Evolutionary conservation across 2,329 filamentous ascomycete species (phyloP).

Genomic region (Monosporascus sp.): DNA sequence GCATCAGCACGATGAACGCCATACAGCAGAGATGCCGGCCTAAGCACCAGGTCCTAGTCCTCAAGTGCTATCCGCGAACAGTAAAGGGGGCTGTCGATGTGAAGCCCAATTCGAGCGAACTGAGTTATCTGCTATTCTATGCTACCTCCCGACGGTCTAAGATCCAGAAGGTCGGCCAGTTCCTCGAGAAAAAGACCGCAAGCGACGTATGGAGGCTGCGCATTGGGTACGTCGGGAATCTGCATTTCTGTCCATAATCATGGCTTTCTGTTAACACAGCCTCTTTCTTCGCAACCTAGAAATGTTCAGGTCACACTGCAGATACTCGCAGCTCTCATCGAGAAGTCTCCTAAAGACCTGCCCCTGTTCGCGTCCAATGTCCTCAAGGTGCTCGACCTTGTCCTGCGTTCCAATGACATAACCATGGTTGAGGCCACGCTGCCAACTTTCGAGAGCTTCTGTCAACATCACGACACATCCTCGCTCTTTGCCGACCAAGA

Average conservation of each 20-base stretch:
- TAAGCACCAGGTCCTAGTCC: constrained; percentile 92
- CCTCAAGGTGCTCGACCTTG: constrained; percentile 74
- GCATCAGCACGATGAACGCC: constrained; percentile 50
- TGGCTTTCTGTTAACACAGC: constrained; percentile 3
- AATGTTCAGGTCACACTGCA: constrained; percentile 94
- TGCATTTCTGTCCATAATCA: background rate
- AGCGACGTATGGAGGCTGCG: constrained; percentile 85
- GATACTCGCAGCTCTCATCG: constrained; percentile 85
- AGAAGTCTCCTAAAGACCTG: constrained; percentile 86
- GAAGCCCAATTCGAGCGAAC: constrained; percentile 92
- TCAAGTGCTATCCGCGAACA: constrained; percentile 93
- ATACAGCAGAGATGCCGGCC: constrained; percentile 69
- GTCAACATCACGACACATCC: constrained; percentile 79
- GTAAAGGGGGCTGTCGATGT: constrained; percentile 89
- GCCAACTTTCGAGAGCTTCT: constrained; percentile 81
- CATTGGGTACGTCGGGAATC: constrained; percentile 59
- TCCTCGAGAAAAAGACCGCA: constrained; percentile 89
- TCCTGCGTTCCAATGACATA: constrained; percentile 81
- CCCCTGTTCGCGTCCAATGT: constrained; percentile 82
- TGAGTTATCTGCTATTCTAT: constrained; percentile 96
- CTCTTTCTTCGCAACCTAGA: constrained; percentile 35
- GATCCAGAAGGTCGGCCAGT: constrained; percentile 91
- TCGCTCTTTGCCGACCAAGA: constrained; percentile 79
- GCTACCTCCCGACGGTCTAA: constrained; percentile 90
- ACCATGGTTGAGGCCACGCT: constrained; percentile 89